Evolutionary conservation across 495 filamentous ascomycete genomes (phyloP).

Genomic region (Chaetomium cochliodes): DNA sequence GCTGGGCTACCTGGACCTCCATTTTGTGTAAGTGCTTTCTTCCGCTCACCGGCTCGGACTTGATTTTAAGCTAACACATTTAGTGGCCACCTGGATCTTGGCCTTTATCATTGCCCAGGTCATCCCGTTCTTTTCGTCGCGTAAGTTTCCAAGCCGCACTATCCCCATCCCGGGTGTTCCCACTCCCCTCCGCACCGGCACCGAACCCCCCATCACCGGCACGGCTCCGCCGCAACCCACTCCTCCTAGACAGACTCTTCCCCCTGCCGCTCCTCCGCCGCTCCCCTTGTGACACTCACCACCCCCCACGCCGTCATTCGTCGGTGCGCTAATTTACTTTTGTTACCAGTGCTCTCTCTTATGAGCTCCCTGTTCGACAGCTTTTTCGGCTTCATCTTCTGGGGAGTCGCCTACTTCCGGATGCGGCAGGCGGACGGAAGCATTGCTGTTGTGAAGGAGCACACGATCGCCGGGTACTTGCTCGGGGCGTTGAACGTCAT

Average conservation of each 20-base stretch:
- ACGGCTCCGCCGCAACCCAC: too few relatives aligned
- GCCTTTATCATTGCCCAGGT: constrained; percentile 86
- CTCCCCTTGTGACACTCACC: too few relatives aligned
- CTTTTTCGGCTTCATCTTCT: constrained; percentile 94
- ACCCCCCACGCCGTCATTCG: neutral
- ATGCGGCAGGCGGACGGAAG: constrained; percentile 73
- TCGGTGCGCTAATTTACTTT: neutral
- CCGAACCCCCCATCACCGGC: too few relatives aligned
- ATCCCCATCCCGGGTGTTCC: neutral
- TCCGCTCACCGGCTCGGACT: neutral
- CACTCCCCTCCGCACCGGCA: too few relatives aligned
- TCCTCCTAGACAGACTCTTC: too few relatives aligned
- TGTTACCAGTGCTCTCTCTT: constrained; percentile 59
- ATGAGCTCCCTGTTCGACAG: constrained; percentile 91
- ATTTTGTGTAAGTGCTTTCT: constrained; percentile 54
- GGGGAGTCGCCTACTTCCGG: constrained; percentile 82
- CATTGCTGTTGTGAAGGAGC: constrained; percentile 55
- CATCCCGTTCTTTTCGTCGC: constrained; percentile 85
- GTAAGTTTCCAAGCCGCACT: constrained; percentile 32
- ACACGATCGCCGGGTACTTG: constrained; percentile 60
- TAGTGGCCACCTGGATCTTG: constrained; percentile 64
- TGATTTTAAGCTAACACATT: neutral
- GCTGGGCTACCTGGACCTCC: constrained; percentile 69
- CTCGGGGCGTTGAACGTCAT: constrained; percentile 64
- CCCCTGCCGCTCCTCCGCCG: too few relatives aligned